Conservation (phyloP, 2,329 filamentous ascomycete species). For the Paracoccidioides brasiliensis region DNA sequence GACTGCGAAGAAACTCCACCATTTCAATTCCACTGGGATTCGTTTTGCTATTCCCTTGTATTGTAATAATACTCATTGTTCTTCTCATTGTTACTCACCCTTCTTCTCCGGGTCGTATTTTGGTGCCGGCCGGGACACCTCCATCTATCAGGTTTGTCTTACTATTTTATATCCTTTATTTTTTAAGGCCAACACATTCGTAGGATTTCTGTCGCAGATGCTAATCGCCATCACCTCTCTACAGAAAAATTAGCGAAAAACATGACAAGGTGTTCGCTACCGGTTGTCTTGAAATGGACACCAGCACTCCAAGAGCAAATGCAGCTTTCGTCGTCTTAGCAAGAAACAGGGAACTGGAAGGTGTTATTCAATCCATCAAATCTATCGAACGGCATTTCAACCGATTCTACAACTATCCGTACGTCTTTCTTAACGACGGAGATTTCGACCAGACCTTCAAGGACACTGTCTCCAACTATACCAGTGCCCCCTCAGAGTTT, state of each 20-base stretch:
- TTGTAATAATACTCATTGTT: slow-evolving; percentile 82
- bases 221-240: not conserved
- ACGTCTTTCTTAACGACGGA: slow-evolving; percentile 94
- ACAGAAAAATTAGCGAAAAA: slow-evolving; percentile 89
- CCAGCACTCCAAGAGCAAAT: slow-evolving; percentile 69
- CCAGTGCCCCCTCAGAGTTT: slow-evolving; percentile 78
- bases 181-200: not conserved
- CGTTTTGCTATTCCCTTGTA: slow-evolving; percentile 80
- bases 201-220: not conserved
- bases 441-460: slow-evolving; percentile 95
- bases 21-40: slow-evolving; percentile 86
- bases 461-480: slow-evolving; percentile 76
- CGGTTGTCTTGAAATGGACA: slow-evolving; percentile 68
- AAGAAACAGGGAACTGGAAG: slow-evolving; percentile 89
- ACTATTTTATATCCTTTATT: not conserved
- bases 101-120: slow-evolving; percentile 63
- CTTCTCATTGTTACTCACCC: slow-evolving; percentile 82
- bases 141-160: slow-evolving; percentile 69
- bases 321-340: slow-evolving; percentile 92
- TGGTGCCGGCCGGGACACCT: slow-evolving; percentile 78
- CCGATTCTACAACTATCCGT: slow-evolving; percentile 95
- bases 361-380: slow-evolving; percentile 91
- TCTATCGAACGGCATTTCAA: slow-evolving; percentile 99
- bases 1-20: slow-evolving; percentile 79
- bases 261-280: slow-evolving; percentile 93